These are phyloP conservation scores for Auxenochlorella pyrenoidosa DNA, from an alignment of 139 green algal genomes.

Conservation along the genomic window DNA sequence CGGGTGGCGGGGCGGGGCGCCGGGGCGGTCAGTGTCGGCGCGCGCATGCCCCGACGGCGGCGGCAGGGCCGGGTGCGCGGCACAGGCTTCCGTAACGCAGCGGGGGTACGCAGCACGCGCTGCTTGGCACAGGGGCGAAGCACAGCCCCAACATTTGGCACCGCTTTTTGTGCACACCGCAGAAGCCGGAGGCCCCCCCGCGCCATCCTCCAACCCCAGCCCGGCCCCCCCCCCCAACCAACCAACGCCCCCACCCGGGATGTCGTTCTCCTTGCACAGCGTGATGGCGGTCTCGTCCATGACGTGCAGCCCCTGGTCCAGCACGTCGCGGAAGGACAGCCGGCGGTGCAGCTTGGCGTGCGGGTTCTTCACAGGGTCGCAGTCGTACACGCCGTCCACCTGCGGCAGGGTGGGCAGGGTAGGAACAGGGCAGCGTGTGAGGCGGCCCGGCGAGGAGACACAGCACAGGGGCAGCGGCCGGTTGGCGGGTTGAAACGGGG, in stretches of 20 bases:
- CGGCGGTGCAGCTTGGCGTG: conserved; percentile 67
- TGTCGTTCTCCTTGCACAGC: conserved; percentile 97
- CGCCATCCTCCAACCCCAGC: no score
- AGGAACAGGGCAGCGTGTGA: background rate
- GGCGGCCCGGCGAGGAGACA: no score
- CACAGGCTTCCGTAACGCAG: no score
- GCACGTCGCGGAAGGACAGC: conserved; percentile 75
- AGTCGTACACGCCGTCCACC: conserved; percentile 97
- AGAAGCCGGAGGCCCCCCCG: background rate
- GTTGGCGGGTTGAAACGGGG: no score
- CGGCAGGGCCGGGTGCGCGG: no score
- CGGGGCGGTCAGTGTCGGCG: no score
- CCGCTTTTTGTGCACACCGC: no score
- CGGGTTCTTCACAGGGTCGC: conserved; percentile 84
- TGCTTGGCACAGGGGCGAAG: no score
- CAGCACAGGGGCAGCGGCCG: no score
- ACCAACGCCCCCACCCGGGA: conserved; percentile 62
- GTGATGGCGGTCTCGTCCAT: conserved; percentile 99
- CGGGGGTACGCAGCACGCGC: no score
- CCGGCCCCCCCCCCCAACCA: background rate
- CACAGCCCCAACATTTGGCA: no score
- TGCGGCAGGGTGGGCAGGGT: conserved; percentile 17
- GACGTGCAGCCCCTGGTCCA: conserved; percentile 70
- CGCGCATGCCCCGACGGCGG: no score
- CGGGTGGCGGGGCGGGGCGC: background rate